phyloP scores from a whole-genome alignment of 2,329 filamentous ascomycete genomes.

The Triangularia setosa region DNA sequence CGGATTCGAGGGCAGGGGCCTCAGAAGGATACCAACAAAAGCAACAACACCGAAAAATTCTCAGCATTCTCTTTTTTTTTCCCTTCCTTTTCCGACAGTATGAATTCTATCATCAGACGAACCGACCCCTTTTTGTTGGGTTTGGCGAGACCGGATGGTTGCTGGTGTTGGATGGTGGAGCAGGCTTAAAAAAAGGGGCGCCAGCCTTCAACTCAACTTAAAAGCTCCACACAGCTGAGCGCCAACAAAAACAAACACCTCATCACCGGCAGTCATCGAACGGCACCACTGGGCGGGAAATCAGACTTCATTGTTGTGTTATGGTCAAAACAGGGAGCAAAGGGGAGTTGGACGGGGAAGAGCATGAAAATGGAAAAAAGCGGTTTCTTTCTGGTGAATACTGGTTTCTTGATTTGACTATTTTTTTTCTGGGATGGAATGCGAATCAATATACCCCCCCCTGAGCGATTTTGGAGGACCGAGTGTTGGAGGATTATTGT shows the following conservation, averaged over 20 bases:
- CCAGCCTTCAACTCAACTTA: background rate
- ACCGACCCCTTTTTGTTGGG: background rate
- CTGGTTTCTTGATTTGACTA: constrained; percentile 22
- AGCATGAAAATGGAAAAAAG: background rate
- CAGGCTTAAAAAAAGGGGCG: background rate
- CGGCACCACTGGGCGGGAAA: background rate
- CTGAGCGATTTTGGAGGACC: constrained; percentile 20
- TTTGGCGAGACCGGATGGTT: background rate
- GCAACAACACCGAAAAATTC: background rate
- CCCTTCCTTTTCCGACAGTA: background rate
- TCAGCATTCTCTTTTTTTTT: background rate
- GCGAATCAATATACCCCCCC: constrained; percentile 37
- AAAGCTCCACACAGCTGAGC: background rate
- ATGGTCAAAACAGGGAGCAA: background rate
- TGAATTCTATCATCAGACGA: background rate
- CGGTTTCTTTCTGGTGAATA: constrained; percentile 45
- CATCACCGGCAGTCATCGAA: background rate
- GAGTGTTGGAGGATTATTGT: constrained; percentile 6
- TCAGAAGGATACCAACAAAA: background rate
- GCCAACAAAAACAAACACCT: background rate
- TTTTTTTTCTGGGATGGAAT: constrained; percentile 4
- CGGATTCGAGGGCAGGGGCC: background rate
- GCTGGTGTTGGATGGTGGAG: background rate
- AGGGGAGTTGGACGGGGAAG: background rate
- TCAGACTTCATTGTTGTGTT: background rate